These are phyloP conservation scores for Pythium myriotylum DNA, from an alignment of 352 stramenopile genomes.

Conservation along the genomic window DNA sequence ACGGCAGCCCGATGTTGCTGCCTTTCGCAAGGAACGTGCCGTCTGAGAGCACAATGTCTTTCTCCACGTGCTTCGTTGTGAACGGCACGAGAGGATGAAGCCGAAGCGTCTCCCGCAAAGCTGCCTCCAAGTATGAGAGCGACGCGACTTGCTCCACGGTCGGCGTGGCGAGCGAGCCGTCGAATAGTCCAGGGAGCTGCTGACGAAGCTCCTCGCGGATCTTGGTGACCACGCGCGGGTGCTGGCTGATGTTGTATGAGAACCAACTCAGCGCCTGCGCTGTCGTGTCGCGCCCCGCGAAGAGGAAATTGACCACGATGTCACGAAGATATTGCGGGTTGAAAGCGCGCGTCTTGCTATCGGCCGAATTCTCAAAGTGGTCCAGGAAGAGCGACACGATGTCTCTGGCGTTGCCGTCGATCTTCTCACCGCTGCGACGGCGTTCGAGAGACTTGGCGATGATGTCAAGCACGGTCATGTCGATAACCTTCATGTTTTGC, in stretches of 20 bases:
- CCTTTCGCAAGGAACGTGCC: constrained; percentile 31
- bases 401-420: constrained; percentile 15
- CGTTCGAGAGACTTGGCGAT: constrained; percentile 38
- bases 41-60: constrained; percentile 38
- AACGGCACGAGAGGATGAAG: constrained; percentile 44
- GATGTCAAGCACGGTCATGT: constrained; percentile 52
- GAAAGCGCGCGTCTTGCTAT: constrained; percentile 29
- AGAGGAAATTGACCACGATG: constrained; percentile 81
- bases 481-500: constrained; percentile 44
- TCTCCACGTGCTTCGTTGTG: constrained; percentile 23
- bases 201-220: constrained; percentile 48
- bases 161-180: constrained; percentile 17
- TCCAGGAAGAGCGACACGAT: constrained; percentile 68
- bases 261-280: constrained; percentile 77
- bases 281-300: constrained; percentile 80
- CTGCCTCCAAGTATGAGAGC: constrained; percentile 51
- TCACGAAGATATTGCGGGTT: constrained; percentile 59
- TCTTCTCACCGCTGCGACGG: neutral
- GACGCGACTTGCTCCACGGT: constrained; percentile 47
- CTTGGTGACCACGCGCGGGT: constrained; percentile 48
- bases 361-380: constrained; percentile 20
- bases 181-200: constrained; percentile 25
- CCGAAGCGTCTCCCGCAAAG: constrained; percentile 43
- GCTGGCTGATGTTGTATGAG: constrained; percentile 55
- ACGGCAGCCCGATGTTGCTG: constrained; percentile 22